These are phyloP conservation scores for Penicillium verhagenii DNA, from an alignment of 495 filamentous ascomycete species.

Conservation along the genomic window DNA sequence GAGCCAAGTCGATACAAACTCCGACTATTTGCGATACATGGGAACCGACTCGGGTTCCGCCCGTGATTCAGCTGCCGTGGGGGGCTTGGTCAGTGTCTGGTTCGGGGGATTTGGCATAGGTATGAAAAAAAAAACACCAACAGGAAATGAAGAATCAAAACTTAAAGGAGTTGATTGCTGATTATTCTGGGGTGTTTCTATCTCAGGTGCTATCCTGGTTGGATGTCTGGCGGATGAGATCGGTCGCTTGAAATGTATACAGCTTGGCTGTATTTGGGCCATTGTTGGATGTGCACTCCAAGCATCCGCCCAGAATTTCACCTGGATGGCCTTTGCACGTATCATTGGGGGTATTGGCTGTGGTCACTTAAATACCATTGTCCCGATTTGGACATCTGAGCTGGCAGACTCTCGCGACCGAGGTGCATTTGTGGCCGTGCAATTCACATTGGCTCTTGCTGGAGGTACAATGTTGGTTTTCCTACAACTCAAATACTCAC, in stretches of 20 bases:
- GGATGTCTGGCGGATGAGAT: slow-evolving; percentile 38
- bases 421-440: slow-evolving; percentile 25
- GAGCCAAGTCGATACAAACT: slow-evolving; percentile 39
- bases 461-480: slow-evolving; percentile 36
- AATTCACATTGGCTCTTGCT: slow-evolving; percentile 22
- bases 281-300: slow-evolving; percentile 46
- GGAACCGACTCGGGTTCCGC: slow-evolving; percentile 11
- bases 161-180: no score
- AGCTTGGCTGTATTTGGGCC: slow-evolving; percentile 45
- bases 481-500: slow-evolving; percentile 19
- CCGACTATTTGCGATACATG: slow-evolving; percentile 32
- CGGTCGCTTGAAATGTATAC: slow-evolving; percentile 47
- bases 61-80: slow-evolving; percentile 24
- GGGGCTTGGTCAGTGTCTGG: slow-evolving; percentile 28
- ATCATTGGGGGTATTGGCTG: slow-evolving; percentile 53
- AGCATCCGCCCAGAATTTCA: slow-evolving; percentile 41
- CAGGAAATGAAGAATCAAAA: no score
- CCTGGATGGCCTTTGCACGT: slow-evolving; percentile 48
- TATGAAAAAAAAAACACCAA: no score
- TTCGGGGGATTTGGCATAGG: slow-evolving; percentile 28
- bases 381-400: slow-evolving; percentile 46
- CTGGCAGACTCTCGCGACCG: slow-evolving; percentile 16
- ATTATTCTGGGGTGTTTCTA: no score
- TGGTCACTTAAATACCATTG: slow-evolving; percentile 40
- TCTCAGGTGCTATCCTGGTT: slow-evolving; percentile 10